Evolutionary conservation across 2,329 filamentous ascomycete species (phyloP).

Genomic region (Fusarium sterilihyphosum): DNA sequence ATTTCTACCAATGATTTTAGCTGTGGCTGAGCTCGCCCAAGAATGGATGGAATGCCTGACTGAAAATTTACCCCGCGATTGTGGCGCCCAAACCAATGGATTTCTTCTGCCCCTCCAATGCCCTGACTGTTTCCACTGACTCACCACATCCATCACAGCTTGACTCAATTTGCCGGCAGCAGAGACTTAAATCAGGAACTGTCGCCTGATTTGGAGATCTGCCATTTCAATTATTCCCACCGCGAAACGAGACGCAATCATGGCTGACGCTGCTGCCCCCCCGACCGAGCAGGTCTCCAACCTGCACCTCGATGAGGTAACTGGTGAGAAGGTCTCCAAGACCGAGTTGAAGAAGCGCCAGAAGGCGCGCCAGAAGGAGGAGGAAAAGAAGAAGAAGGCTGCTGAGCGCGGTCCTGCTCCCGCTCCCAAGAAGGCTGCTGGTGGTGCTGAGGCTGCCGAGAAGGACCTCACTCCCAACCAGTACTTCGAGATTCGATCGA

Average conservation of each 20-base stretch:
- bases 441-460: conserved; percentile 69
- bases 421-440: conserved; percentile 54
- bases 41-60: conserved; percentile 1
- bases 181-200: conserved; percentile 27
- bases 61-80: conserved; percentile 47
- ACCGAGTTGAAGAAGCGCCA: conserved; percentile 92
- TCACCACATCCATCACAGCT: conserved; percentile 38
- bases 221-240: background rate
- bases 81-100: conserved; percentile 37
- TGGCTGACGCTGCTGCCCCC: conserved; percentile 48
- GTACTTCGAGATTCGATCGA: conserved; percentile 96
- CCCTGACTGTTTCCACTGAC: conserved; percentile 44
- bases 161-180: conserved; percentile 34
- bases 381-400: conserved; percentile 88
- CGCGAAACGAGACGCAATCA: conserved; percentile 37
- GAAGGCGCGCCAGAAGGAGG: conserved; percentile 88
- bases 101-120: conserved; percentile 45
- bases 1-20: background rate
- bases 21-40: conserved; percentile 34
- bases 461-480: conserved; percentile 68
- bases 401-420: conserved; percentile 78
- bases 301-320: conserved; percentile 89
- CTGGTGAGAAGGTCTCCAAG: conserved; percentile 88
- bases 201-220: conserved; percentile 23
- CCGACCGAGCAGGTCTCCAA: conserved; percentile 69